Evolutionary conservation across 1,139 yeast species (phyloP), one percentile per base, ranked within the genome.

Genomic region (Pichia sp.): DNA sequence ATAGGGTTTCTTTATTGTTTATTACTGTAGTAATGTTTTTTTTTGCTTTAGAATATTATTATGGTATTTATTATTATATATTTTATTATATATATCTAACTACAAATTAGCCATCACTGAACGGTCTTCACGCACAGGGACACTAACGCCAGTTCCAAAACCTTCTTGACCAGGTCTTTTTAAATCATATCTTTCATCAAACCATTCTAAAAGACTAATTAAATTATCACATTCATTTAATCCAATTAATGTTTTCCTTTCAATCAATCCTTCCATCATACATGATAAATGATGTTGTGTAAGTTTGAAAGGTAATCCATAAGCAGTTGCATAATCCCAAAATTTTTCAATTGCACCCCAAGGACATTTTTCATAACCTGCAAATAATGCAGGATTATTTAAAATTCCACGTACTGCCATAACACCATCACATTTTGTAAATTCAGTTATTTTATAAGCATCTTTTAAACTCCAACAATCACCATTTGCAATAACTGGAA

Each of bases 401-500:
- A 92, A 68, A 3, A 87, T 70, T 0, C 98, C 98, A 52, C 98
- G 69, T 1, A 87, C 98, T 1, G 97, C 85, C 98, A 92, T 92
- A 6, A 92, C 85, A 6, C 97, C 98, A 59, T 87, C 94, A 30
- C 80, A 89, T 1, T 84, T 84, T 0, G 97, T 89, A 40, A 62
- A 62, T 20, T 74, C 68, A 0, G 78, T 78, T 30, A 90, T 89
- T 24, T 63, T 61, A 30, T 68, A 55, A 24, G 86, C 82, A 60
- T 87, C 96, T 16, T 70, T 68, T 30, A 79, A 66, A 1, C 76
- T 64, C 56, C 84, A 85, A 55, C 96, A 92, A 64, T 94, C 98
- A 10, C 98, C 98, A 59, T 94, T 94, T 2, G 98, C 97, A 12
- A 92, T 82, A 0, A 94, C 90, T 0, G 97, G 97, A 0, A 84